Conservation (phyloP, 768 basidiomycete genomes). For the Russula foetens region DNA sequence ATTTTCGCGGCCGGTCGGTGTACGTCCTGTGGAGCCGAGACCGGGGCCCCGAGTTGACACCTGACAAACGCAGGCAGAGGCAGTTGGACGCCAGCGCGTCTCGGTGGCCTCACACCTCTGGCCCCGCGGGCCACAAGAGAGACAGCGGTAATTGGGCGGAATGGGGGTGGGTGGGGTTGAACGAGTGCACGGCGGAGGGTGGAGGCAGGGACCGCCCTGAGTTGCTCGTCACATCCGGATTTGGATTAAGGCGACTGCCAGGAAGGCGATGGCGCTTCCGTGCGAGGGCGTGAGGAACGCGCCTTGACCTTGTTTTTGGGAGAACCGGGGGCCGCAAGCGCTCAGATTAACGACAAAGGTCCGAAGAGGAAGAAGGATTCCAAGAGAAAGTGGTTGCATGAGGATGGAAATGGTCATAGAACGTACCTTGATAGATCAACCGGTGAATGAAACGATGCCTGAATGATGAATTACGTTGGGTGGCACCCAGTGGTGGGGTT, state of each 20-base stretch:
- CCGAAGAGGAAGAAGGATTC: constrained; percentile 3
- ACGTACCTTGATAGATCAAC: constrained; percentile 2
- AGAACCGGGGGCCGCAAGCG: neutral
- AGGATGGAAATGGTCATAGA: neutral
- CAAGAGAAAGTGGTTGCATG: neutral
- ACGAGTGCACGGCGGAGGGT: neutral
- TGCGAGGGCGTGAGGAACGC: neutral
- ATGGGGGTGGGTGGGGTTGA: neutral
- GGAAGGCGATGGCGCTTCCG: neutral
- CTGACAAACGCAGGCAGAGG: neutral
- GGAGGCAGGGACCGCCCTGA: neutral
- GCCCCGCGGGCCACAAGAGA: neutral
- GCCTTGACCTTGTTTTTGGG: constrained; percentile 1
- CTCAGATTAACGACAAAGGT: neutral
- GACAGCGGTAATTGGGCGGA: constrained; percentile 5
- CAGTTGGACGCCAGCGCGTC: neutral
- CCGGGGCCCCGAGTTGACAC: neutral
- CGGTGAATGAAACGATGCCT: neutral
- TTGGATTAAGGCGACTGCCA: neutral
- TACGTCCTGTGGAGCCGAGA: neutral
- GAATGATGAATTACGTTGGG: constrained; percentile 4
- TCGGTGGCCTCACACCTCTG: neutral
- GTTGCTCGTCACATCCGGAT: neutral
- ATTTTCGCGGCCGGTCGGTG: neutral
- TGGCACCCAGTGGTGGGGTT: neutral